phyloP scores from a whole-genome alignment of 2,329 filamentous ascomycete species.

The Albophoma yamanashiensis region DNA sequence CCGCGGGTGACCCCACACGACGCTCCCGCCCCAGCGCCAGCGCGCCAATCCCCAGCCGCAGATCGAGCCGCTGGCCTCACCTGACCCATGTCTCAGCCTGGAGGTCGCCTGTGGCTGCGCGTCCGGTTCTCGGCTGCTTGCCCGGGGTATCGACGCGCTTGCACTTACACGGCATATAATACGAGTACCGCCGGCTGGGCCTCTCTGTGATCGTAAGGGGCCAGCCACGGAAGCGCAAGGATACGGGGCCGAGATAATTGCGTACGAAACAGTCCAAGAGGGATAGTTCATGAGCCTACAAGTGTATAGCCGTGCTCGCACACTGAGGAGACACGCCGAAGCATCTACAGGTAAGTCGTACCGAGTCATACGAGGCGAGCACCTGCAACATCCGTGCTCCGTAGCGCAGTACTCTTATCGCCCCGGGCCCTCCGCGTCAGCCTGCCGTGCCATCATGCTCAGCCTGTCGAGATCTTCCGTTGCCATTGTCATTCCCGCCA shows the following conservation, averaged over 20 bases:
- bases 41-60: background rate
- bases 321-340: background rate
- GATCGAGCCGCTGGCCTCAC: background rate
- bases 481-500: constrained; percentile 17
- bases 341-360: background rate
- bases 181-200: background rate
- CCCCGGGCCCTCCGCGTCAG: background rate
- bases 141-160: background rate
- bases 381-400: background rate
- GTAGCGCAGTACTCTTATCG: background rate
- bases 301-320: background rate
- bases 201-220: background rate
- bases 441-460: constrained; percentile 13
- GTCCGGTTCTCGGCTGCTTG: background rate
- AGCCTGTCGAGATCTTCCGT: constrained; percentile 20
- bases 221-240: background rate
- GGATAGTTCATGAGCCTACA: background rate
- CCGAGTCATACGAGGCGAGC: background rate
- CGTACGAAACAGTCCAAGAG: background rate
- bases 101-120: background rate
- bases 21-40: background rate
- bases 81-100: background rate
- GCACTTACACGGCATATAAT: background rate
- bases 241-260: background rate
- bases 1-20: background rate